Evolutionary conservation across 768 basidiomycete species (phyloP), one percentile per base, ranked within the genome.

Genomic region (Cyathus striatus): DNA sequence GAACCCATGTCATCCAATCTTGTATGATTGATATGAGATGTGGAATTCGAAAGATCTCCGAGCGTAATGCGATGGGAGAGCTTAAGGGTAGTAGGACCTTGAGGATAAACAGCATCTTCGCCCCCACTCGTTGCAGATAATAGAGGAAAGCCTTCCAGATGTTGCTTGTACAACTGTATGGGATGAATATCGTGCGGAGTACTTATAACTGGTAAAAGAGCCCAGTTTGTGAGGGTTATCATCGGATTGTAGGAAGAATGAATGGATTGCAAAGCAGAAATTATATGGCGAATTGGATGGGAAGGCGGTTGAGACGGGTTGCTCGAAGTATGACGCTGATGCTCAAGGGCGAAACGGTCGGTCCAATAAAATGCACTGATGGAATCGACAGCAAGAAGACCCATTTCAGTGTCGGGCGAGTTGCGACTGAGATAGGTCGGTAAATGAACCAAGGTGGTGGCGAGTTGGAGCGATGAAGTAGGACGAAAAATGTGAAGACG

Each of bases 341-440:
- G 78, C 59, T 90, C 87, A 23, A 64, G 62, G 27, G 68, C 65
- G 55, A 80, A 82, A 32, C 83, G 78, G 57, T 92, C 89, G 2
- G 72, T 48, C 90, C 90, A 92, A 60, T 87, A 78, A 54, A 83
- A 88, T 0, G 86, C 58, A 56, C 82, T 83, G 45, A 89, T 60
- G 12, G 88, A 89, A 61, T 93, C 90, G 36, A 92, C 66, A 7
- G 77, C 78, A 26, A 93, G 60, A 42, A 89, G 51, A 5, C 79
- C 81, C 9, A 91, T 70, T 46, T 81, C 80, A 23, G 66, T 59
- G 33, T 75, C 60, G 23, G 73, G 67, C 45, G 82, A 69, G 41
- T 67, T 61, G 14, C 57, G 55, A 3, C 62, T 54, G 50, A 83
- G 78, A 52, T 81, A 81, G 3, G 59, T 56, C 12, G 79, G 70